A percentile compares a stretch with the other conserved stretches of the same genome.
These are phyloP conservation scores for Eucalyptus erythrocorys DNA, from an alignment of 345 rosid species.

Conservation along the genomic window DNA sequence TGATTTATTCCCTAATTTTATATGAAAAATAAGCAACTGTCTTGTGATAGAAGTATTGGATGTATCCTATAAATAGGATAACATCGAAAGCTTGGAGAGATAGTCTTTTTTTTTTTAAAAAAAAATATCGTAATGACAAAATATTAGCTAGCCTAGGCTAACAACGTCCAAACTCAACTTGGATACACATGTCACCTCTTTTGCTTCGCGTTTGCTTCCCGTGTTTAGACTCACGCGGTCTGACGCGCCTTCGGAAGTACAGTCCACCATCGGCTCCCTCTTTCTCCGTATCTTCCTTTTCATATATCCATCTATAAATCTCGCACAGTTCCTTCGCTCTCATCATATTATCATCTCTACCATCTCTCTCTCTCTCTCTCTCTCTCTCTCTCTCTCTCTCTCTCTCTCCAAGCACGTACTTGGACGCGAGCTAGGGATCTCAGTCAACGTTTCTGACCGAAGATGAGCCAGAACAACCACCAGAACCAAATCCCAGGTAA, in stretches of 20 bases:
- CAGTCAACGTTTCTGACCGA: not conserved
- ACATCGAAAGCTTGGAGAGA: too few species aligned
- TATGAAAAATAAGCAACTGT: too few species aligned
- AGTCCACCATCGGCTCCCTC: not conserved
- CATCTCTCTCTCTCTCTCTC: not conserved
- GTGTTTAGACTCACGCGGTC: not conserved
- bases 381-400: too few species aligned
- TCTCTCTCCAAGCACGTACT: not conserved
- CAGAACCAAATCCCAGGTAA: slow-evolving; percentile 15
- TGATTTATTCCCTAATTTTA: too few species aligned
- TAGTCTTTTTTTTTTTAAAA: too few species aligned
- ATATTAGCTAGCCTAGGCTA: too few species aligned
- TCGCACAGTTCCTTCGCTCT: not conserved
- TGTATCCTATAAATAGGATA: too few species aligned
- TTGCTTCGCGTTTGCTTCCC: not conserved
- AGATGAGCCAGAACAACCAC: slow-evolving; percentile 15
- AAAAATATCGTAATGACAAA: too few species aligned
- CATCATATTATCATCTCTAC: not conserved
- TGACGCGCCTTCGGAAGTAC: not conserved
- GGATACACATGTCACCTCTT: too few species aligned
- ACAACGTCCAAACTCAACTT: too few species aligned
- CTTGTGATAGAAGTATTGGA: too few species aligned
- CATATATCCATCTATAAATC: not conserved
- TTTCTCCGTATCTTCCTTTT: not conserved
- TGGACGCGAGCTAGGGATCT: not conserved